These are phyloP conservation scores for Fusarium avenaceum DNA, from an alignment of 2,329 filamentous ascomycete species.

Conservation along the genomic window DNA sequence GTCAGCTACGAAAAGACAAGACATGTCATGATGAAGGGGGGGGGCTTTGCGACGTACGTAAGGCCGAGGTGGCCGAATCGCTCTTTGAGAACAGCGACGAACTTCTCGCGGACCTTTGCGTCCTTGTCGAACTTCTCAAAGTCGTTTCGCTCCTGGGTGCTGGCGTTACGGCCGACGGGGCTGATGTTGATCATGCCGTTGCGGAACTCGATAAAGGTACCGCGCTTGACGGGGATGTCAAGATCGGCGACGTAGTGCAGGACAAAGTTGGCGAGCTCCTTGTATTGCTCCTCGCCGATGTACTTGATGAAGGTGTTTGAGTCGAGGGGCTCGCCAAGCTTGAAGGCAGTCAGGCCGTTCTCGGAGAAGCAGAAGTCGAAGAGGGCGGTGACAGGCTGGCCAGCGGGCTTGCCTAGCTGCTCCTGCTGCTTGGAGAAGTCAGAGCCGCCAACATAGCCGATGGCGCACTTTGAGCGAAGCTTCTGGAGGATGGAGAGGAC, in stretches of 20 bases:
- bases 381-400: slow-evolving; percentile 79
- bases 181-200: slow-evolving; percentile 93
- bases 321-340: slow-evolving; percentile 80
- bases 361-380: slow-evolving; percentile 99
- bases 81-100: slow-evolving; percentile 82
- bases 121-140: slow-evolving; percentile 86
- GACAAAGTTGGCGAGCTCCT: slow-evolving; percentile 80
- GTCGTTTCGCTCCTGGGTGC: slow-evolving; percentile 80
- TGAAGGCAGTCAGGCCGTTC: slow-evolving; percentile 94
- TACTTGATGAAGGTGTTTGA: slow-evolving; percentile 90
- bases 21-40: slow-evolving; percentile 13
- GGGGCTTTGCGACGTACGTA: slow-evolving; percentile 71
- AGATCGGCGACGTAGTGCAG: slow-evolving; percentile 88
- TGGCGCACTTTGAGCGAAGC: slow-evolving; percentile 88
- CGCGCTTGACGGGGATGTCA: slow-evolving; percentile 85
- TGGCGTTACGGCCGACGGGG: slow-evolving; percentile 89
- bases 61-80: slow-evolving; percentile 86
- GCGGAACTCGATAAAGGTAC: slow-evolving; percentile 89
- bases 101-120: slow-evolving; percentile 79
- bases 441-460: slow-evolving; percentile 93
- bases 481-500: slow-evolving; percentile 84
- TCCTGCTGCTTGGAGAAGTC: slow-evolving; percentile 96
- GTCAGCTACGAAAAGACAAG: slow-evolving; percentile 20
- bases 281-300: slow-evolving; percentile 88
- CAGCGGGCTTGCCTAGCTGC: slow-evolving; percentile 79